Base-by-base conservation (phyloP, 306 rosid species). In the Lablab purpureus region DNA sequence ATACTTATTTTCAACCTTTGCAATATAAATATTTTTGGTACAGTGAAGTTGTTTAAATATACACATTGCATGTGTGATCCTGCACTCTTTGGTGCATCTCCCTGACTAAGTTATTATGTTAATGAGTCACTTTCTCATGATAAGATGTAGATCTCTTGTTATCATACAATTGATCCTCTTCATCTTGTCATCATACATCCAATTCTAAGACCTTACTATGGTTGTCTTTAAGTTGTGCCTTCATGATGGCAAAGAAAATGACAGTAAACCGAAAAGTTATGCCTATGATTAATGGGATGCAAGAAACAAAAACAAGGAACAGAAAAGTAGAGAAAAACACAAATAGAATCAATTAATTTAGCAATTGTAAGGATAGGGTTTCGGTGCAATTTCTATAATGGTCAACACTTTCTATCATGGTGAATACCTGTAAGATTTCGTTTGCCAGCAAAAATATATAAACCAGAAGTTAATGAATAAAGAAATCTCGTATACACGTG, bases 371-470 rank as follows among this genome's bases (percentile, higher is more conserved):
- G 46, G 68, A 13, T 14, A n/a, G 18, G 43, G 73, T 18, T 80
- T 62, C 47, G 68, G 68, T 64, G 58, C 52, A 58, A 8, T 55
- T 73, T 74, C 60, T n/a, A 3, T 67, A 11, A 30, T 45, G 46
- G 80, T 74, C 80, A 83, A 51, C 60, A 17, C n/a, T 14, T 60
- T 73, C 34, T 47, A 78, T 58, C 51, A 67, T 83, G 41, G 30
- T 12, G 5, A 21, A 27, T 18, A 14, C 13, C 25, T 72, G 2
- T 34, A 41, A 37, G 30, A 51, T 27, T 25, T 56, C 43, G 43
- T 64, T 70, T 75, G 27, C 28, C 36, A 14, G 22, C 4, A 10
- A 50, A 55, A 36, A 81, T 1, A 58, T 49, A 47, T 17, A 17
- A 52, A 66, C 36, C 8, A 67, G 54, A 51, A 12, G 0, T 32